phyloP scores from a whole-genome alignment of 768 basidiomycete species.

The Cyclocybe aegerita region DNA sequence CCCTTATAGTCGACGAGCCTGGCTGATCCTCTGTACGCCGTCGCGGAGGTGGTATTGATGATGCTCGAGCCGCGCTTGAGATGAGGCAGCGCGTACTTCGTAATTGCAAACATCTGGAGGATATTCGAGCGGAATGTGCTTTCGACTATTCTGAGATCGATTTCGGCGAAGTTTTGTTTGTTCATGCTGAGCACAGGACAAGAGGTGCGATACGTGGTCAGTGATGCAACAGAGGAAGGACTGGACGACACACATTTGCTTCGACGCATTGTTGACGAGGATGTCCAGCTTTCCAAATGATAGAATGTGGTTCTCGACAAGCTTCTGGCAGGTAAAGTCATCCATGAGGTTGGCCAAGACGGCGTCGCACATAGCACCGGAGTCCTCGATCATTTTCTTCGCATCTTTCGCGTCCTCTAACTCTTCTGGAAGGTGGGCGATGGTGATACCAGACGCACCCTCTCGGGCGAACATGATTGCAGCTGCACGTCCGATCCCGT shows the following conservation, averaged over 20 bases:
- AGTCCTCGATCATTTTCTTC: conserved; percentile 45
- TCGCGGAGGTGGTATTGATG: conserved; percentile 63
- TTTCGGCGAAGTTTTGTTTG: conserved; percentile 40
- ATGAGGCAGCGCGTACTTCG: conserved; percentile 57
- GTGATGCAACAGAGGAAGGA: background rate
- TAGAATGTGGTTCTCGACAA: conserved; percentile 47
- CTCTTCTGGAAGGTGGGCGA: conserved; percentile 56
- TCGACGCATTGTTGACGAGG: conserved; percentile 60
- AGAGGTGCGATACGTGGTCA: background rate
- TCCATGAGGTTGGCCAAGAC: conserved; percentile 43
- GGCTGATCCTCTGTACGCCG: conserved; percentile 42
- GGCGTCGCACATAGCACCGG: conserved; percentile 34
- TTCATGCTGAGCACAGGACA: conserved; percentile 29
- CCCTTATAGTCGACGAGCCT: conserved; percentile 56
- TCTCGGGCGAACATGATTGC: conserved; percentile 53
- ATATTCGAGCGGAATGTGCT: conserved; percentile 60
- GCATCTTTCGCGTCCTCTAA: conserved; percentile 51
- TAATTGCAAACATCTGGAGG: conserved; percentile 56
- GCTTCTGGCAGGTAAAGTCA: conserved; percentile 36
- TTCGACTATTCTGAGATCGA: conserved; percentile 51
- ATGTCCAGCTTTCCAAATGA: conserved; percentile 49
- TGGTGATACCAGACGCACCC: conserved; percentile 49
- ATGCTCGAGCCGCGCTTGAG: conserved; percentile 57
- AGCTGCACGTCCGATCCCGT: conserved; percentile 51
- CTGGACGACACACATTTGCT: conserved; percentile 33